Percentiles rank a stretch among this genome's conserved stretches.
These are phyloP conservation scores for Macadamia integrifolia DNA, from an alignment of 164 flowering plant genomes.

Conservation along the genomic window DNA sequence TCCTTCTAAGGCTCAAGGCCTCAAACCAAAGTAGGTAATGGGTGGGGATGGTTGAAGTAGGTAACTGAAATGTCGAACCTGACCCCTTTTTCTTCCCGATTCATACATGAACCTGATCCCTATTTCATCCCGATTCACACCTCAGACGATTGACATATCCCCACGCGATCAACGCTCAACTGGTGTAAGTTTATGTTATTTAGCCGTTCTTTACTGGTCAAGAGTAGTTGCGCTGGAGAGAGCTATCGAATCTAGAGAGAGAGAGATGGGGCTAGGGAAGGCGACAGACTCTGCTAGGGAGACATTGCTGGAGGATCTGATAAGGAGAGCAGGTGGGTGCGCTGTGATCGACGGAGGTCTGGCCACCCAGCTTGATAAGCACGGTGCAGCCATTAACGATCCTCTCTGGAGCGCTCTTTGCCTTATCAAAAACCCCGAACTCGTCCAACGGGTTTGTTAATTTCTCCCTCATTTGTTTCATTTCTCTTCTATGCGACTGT, in stretches of 20 bases:
- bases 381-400: slow-evolving; percentile 75
- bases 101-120: too few species aligned
- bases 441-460: slow-evolving; percentile 49
- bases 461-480: slow-evolving; percentile 7
- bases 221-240: neutral
- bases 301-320: slow-evolving; percentile 47
- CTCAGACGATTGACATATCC: too few species aligned
- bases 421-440: slow-evolving; percentile 61
- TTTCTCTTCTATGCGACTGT: neutral
- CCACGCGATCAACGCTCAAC: too few species aligned
- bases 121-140: too few species aligned
- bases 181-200: too few species aligned
- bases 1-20: too few species aligned
- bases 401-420: slow-evolving; percentile 91
- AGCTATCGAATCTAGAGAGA: neutral
- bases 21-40: too few species aligned
- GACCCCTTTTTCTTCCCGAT: too few species aligned
- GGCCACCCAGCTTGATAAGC: slow-evolving; percentile 78
- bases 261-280: slow-evolving; percentile 16
- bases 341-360: slow-evolving; percentile 90
- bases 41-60: too few species aligned
- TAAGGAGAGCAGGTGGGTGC: slow-evolving; percentile 73
- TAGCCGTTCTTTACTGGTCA: too few species aligned
- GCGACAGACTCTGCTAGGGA: slow-evolving; percentile 8
- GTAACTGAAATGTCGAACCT: too few species aligned